These are phyloP conservation scores for Sugiyamaella chiloensis DNA, from an alignment of 805 yeast species.

Conservation along the genomic window DNA sequence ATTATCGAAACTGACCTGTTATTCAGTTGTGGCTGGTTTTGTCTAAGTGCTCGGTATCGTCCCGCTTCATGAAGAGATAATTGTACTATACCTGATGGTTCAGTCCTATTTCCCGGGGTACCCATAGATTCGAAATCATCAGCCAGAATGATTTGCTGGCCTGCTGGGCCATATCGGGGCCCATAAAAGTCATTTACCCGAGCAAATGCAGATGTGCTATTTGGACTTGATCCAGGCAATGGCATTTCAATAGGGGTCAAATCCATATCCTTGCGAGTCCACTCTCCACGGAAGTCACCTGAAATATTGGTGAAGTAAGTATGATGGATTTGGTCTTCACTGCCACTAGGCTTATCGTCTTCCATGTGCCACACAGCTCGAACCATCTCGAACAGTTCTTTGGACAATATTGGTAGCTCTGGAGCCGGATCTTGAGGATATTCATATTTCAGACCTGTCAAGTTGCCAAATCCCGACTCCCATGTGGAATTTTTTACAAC, in stretches of 20 bases:
- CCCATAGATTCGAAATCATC: neutral
- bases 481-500: constrained; percentile 44
- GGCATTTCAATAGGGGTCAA: constrained; percentile 26
- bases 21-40: constrained; percentile 1
- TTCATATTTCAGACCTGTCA: constrained; percentile 69
- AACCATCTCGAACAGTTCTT: constrained; percentile 15
- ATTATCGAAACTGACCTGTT: constrained; percentile 13
- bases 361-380: constrained; percentile 14
- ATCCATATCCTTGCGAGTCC: constrained; percentile 47
- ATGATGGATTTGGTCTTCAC: neutral
- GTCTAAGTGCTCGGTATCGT: constrained; percentile 2
- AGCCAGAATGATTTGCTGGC: neutral
- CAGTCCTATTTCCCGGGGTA: constrained; percentile 15
- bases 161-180: neutral
- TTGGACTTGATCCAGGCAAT: constrained; percentile 8
- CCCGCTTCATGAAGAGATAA: constrained; percentile 14
- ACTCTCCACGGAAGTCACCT: constrained; percentile 41
- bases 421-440: constrained; percentile 53
- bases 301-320: constrained; percentile 25
- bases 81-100: constrained; percentile 13
- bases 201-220: neutral
- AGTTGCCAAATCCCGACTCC: constrained; percentile 57
- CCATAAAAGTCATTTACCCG: constrained; percentile 3
- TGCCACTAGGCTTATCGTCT: constrained; percentile 4
- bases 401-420: constrained; percentile 20